Conservation (phyloP, 345 rosid genomes). For the Sisymbrium irio region DNA sequence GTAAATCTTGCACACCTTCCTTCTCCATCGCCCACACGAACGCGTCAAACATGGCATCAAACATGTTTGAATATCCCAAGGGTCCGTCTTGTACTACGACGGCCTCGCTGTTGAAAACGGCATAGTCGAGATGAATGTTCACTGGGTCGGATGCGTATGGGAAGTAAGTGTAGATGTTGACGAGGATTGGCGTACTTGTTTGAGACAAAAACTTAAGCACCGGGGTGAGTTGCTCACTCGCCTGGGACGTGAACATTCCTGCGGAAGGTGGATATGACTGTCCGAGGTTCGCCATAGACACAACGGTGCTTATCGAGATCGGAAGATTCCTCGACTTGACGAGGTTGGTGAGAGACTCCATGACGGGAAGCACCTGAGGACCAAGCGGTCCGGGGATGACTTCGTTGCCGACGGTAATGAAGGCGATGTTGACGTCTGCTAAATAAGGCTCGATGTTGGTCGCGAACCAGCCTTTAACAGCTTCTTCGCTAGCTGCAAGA, state of each 20-base stretch:
- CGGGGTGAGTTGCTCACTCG: constrained; percentile 5
- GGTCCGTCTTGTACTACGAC: constrained; percentile 35
- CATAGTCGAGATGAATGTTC: constrained; percentile 32
- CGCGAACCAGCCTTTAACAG: constrained; percentile 21
- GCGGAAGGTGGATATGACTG: constrained; percentile 45
- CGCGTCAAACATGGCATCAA: constrained; percentile 42
- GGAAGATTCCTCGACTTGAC: constrained; percentile 1
- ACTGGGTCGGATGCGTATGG: constrained; percentile 30
- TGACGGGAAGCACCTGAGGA: constrained; percentile 18
- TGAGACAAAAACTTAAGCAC: constrained; percentile 23
- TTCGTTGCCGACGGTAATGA: constrained; percentile 42
- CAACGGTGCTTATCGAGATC: constrained; percentile 27
- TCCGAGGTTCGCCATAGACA: constrained; percentile 2
- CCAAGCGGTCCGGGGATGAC: constrained; percentile 33
- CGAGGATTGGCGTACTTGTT: constrained; percentile 20
- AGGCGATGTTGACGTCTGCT: constrained; percentile 24
- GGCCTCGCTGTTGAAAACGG: neutral
- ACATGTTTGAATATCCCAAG: constrained; percentile 34
- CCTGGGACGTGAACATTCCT: constrained; percentile 6
- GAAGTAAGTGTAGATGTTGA: constrained; percentile 50
- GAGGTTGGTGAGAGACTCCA: constrained; percentile 25
- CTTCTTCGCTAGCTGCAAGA: constrained; percentile 28
- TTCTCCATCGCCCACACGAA: constrained; percentile 37
- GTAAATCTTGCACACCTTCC: neutral
- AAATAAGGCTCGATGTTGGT: constrained; percentile 32